A percentile compares a stretch with the other conserved stretches of the same genome.
Evolutionary conservation across 257 asterid species (phyloP).

Genomic region (Verbascum thapsus): DNA sequence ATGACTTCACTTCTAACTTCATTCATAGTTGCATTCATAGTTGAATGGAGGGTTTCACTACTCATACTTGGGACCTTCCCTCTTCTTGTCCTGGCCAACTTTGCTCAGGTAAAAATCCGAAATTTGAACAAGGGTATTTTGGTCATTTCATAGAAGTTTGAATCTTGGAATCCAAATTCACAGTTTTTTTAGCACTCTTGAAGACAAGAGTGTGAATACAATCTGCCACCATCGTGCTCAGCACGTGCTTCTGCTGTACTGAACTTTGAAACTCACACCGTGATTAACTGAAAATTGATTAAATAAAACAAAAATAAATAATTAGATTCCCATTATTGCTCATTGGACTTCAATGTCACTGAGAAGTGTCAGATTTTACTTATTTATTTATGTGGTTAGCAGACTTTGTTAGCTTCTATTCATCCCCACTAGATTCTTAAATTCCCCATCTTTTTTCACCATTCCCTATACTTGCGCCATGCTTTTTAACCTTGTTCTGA

Average conservation of each 20-base stretch:
- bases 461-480: constrained; percentile 17
- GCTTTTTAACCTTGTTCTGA: constrained; percentile 27
- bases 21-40: constrained; percentile 89
- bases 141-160: constrained; percentile 33
- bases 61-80: constrained; percentile 91
- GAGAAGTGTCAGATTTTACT: constrained; percentile 30
- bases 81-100: constrained; percentile 93
- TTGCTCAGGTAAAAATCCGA: constrained; percentile 88
- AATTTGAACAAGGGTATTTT: constrained; percentile 22
- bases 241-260: constrained; percentile 52
- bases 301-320: too few species aligned
- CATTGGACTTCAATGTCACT: constrained; percentile 41
- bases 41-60: constrained; percentile 97
- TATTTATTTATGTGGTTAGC: constrained; percentile 6
- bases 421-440: constrained; percentile 1
- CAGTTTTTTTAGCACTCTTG: constrained; percentile 39
- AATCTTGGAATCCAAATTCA: constrained; percentile 46
- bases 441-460: constrained; percentile 27
- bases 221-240: constrained; percentile 42
- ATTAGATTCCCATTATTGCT: constrained; percentile 33
- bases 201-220: constrained; percentile 48
- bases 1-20: constrained; percentile 99
- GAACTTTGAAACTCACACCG: constrained; percentile 42
- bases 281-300: constrained; percentile 30
- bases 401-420: constrained; percentile 23